Evolutionary conservation across 441 rosid genomes (phyloP), one percentile per base, ranked within the genome.

Genomic region (Populus hybrid): DNA sequence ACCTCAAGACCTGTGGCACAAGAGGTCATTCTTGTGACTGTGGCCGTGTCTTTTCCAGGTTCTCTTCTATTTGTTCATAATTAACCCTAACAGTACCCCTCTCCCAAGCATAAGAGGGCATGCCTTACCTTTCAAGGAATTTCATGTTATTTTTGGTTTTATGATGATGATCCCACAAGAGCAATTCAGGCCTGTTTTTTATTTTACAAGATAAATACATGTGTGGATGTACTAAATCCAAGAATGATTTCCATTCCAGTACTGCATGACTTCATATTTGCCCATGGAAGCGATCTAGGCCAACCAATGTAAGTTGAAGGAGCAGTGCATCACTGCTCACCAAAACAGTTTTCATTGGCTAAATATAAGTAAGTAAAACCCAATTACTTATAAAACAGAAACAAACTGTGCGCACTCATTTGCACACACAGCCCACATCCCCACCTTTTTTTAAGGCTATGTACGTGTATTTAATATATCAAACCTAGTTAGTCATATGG

Each of bases 41-140:
- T 82, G 99, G 99, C 85, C 94, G 97, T 3, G 97, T 94, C 79
- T 94, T 94, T 82, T 94, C 99, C 89, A 91, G 98, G 98, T 94
- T 65, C 16, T 14, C 50, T 3, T 8, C 5, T 57, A 34, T 30
- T 30, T 30, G 32, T 30, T 3, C 4, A 30, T 30, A 30, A 30
- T 30, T 30, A 30, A 30, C 32, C 32, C 32, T 30, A 30, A 30
- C 32, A 30, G 32, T 77, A 82, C 36, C 6, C 23, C 23, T 3
- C 36, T 34, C 24, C 21, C 21, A 57, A 20, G 63, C 63, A 57
- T 57, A 57, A 77, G 73, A 71, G 50, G 5, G 9, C n/a, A n/a
- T 73, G 10, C 4, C 5, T 40, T 69, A 30, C 69, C 61, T 23
- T 16, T 8, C 21, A 16, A 10, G 6, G 26, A 21, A 20, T 42